These are phyloP conservation scores for Postia placenta DNA, from an alignment of 768 basidiomycete species.

Conservation along the genomic window DNA sequence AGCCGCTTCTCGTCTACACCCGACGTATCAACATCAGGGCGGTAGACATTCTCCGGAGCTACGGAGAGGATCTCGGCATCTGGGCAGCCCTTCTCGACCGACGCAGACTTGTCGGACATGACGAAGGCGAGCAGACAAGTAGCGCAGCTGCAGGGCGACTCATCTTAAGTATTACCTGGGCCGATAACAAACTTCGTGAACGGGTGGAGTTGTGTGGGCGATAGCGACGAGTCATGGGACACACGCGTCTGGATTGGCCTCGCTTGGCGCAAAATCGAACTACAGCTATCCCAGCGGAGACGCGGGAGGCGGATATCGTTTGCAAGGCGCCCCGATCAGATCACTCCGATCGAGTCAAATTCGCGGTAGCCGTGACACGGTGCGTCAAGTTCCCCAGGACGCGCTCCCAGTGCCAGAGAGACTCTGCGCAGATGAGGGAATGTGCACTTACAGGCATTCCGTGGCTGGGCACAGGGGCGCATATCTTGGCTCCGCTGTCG, in stretches of 20 bases:
- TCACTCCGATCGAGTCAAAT: too few relatives aligned
- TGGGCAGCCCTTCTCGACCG: background rate
- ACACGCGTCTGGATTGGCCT: background rate
- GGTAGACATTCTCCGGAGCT: conserved; percentile 32
- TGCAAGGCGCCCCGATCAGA: too few relatives aligned
- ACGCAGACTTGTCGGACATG: background rate
- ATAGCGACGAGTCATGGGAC: background rate
- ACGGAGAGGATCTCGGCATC: conserved; percentile 8
- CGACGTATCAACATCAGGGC: conserved; percentile 46
- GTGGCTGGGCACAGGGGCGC: too few relatives aligned
- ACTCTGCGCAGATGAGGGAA: too few relatives aligned
- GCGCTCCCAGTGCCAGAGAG: too few relatives aligned
- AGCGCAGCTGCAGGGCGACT: background rate
- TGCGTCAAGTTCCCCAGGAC: too few relatives aligned
- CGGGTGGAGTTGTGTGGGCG: background rate
- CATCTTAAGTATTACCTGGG: background rate
- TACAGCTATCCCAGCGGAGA: background rate
- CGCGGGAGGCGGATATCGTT: too few relatives aligned
- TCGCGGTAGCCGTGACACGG: too few relatives aligned
- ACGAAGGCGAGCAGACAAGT: background rate
- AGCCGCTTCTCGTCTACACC: conserved; percentile 49
- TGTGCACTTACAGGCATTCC: too few relatives aligned
- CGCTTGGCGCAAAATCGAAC: background rate
- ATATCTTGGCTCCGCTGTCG: too few relatives aligned
- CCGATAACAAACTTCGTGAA: background rate